Evolutionary conservation across 148 eudicot species (phyloP).

Genomic region (Diospyros kaki): DNA sequence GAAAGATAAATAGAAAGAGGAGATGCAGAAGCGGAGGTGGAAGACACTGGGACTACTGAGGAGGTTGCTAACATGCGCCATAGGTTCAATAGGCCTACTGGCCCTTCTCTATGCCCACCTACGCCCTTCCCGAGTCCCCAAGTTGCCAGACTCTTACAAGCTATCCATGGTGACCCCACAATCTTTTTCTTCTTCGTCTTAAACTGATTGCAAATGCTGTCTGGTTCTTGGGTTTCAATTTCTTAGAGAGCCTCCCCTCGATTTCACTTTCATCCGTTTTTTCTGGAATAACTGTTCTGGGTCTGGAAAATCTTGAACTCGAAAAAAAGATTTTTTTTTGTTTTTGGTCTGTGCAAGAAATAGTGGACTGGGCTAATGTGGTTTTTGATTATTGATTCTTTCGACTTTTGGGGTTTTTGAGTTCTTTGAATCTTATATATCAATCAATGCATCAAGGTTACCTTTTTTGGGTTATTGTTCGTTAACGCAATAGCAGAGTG

Average conservation of each 20-base stretch:
- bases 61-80: conserved; percentile 57
- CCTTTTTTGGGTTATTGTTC: too few species aligned
- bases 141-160: conserved; percentile 55
- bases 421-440: not conserved
- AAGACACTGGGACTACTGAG: conserved; percentile 37
- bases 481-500: too few species aligned
- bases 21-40: conserved; percentile 54
- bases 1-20: conserved; percentile 2
- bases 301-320: not conserved
- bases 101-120: conserved; percentile 61
- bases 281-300: not conserved
- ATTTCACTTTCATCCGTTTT: not conserved
- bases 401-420: not conserved
- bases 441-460: too few species aligned
- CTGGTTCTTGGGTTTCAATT: conserved; percentile 3
- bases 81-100: conserved; percentile 49
- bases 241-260: not conserved
- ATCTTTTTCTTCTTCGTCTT: not conserved
- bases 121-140: conserved; percentile 34
- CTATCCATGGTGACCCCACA: conserved; percentile 44
- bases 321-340: not conserved
- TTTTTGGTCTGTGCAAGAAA: not conserved
- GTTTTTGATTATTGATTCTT: too few species aligned
- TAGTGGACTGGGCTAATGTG: too few species aligned
- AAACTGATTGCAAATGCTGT: not conserved